Evolutionary conservation across 139 green algal species (phyloP).

Genomic region (Coelastrella sp.): DNA sequence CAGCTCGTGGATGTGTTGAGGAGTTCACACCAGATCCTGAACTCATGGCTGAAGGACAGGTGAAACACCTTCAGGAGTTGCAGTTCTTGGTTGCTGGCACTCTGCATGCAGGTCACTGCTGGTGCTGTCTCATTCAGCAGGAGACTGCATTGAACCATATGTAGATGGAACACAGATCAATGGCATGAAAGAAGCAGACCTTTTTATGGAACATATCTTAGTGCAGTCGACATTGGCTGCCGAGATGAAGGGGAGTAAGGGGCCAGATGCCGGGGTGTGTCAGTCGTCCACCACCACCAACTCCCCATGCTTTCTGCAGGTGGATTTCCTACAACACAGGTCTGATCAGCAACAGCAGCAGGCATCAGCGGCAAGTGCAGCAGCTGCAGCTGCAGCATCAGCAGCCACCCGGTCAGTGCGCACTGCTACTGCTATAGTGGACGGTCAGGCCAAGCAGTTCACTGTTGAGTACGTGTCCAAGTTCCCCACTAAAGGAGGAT

Average conservation of each 20-base stretch:
- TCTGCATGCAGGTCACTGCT: too few species aligned
- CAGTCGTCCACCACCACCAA: too few species aligned
- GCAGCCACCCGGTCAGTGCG: constrained; percentile 53
- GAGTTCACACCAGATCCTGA: constrained; percentile 77
- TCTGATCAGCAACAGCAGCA: not conserved
- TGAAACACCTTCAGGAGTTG: constrained; percentile 24
- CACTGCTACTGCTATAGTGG: constrained; percentile 62
- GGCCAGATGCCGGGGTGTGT: too few species aligned
- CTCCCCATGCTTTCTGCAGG: too few species aligned
- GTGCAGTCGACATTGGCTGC: too few species aligned
- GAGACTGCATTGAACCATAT: too few species aligned
- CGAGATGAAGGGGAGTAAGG: too few species aligned
- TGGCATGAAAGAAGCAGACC: too few species aligned
- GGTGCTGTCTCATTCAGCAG: too few species aligned
- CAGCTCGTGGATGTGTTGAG: constrained; percentile 78
- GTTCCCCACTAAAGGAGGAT: constrained; percentile 84
- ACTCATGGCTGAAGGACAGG: constrained; percentile 78
- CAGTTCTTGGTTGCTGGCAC: not conserved
- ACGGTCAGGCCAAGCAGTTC: constrained; percentile 63
- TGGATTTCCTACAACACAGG: constrained; percentile 22
- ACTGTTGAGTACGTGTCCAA: constrained; percentile 44
- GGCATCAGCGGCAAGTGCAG: not conserved
- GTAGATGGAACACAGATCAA: too few species aligned
- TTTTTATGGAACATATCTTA: too few species aligned
- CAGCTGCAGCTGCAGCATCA: not conserved